Conservation (phyloP, 352 stramenopile genomes). For the Phytophthora meadii region DNA sequence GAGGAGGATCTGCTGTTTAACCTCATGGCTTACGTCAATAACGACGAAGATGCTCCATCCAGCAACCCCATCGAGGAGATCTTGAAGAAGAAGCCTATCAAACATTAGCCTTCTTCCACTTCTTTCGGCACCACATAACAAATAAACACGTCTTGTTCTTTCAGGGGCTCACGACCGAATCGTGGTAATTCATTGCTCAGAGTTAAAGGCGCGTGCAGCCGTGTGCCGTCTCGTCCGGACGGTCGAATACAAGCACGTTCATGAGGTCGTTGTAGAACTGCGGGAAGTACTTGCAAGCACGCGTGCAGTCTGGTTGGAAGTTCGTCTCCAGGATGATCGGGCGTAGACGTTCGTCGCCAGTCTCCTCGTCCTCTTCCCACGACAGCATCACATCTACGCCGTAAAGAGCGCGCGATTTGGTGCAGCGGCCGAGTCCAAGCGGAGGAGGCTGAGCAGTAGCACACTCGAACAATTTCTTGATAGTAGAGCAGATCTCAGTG, state of each 20-base stretch:
- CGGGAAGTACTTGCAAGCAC: slow-evolving; percentile 61
- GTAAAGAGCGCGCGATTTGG: slow-evolving; percentile 62
- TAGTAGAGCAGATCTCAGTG: slow-evolving; percentile 48
- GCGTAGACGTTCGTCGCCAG: slow-evolving; percentile 46
- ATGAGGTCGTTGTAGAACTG: slow-evolving; percentile 66
- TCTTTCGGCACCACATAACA: slow-evolving; percentile 10
- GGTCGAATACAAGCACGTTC: slow-evolving; percentile 59
- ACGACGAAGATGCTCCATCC: slow-evolving; percentile 56
- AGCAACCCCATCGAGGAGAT: slow-evolving; percentile 66
- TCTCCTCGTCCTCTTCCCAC: slow-evolving; percentile 47
- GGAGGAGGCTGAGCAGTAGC: slow-evolving; percentile 51
- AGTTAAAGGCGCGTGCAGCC: slow-evolving; percentile 51
- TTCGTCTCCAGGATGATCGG: slow-evolving; percentile 63
- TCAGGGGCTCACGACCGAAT: not conserved
- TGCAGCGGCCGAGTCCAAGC: slow-evolving; percentile 54
- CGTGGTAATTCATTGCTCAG: not conserved
- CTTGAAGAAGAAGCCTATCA: slow-evolving; percentile 53
- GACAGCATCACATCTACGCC: slow-evolving; percentile 64
- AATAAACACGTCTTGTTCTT: not conserved
- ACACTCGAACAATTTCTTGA: slow-evolving; percentile 58
- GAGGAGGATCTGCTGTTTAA: slow-evolving; percentile 79
- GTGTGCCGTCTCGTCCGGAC: slow-evolving; percentile 47
- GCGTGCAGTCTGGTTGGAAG: slow-evolving; percentile 65
- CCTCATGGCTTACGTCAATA: slow-evolving; percentile 80
- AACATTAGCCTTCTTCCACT: slow-evolving; percentile 34